Evolutionary conservation across 768 basidiomycete species (phyloP).

Genomic region (Xerocomus brunneocitrinus): DNA sequence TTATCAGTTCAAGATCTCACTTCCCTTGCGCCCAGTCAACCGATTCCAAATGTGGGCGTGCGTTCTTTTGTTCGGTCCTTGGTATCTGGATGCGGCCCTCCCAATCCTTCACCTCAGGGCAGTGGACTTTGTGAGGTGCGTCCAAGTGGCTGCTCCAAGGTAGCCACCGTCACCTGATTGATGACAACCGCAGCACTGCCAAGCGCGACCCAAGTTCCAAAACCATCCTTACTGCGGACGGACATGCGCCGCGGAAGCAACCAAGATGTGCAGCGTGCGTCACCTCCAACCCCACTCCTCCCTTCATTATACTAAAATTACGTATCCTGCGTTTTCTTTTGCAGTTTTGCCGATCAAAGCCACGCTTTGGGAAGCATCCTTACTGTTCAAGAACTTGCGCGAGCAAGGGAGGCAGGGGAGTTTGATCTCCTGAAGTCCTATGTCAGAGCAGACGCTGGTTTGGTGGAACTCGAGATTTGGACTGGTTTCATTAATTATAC

Average conservation of each 20-base stretch:
- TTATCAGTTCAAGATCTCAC: conserved; percentile 32
- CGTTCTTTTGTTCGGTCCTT: conserved; percentile 5
- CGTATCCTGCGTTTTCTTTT: neutral
- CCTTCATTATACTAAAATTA: conserved; percentile 5
- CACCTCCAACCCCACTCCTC: neutral
- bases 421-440: conserved; percentile 5
- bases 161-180: conserved; percentile 3
- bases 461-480: neutral
- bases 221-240: conserved; percentile 61
- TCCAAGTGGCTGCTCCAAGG: neutral
- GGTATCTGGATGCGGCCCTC: conserved; percentile 1
- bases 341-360: conserved; percentile 29
- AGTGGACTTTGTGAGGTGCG: conserved; percentile 30
- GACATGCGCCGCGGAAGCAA: conserved; percentile 52
- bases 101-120: conserved; percentile 5
- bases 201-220: conserved; percentile 55
- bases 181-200: conserved; percentile 41
- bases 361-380: conserved; percentile 31
- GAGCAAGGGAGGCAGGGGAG: conserved; percentile 16
- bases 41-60: neutral
- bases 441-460: neutral
- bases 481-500: conserved; percentile 16
- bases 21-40: conserved; percentile 14
- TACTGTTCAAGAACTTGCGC: conserved; percentile 34
- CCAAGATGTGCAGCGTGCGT: conserved; percentile 27